A percentile compares a stretch with the other conserved stretches of the same genome.
phyloP scores from a whole-genome alignment of 1,284 basidiomycete species.

The Kalmanozyma brasiliensis region DNA sequence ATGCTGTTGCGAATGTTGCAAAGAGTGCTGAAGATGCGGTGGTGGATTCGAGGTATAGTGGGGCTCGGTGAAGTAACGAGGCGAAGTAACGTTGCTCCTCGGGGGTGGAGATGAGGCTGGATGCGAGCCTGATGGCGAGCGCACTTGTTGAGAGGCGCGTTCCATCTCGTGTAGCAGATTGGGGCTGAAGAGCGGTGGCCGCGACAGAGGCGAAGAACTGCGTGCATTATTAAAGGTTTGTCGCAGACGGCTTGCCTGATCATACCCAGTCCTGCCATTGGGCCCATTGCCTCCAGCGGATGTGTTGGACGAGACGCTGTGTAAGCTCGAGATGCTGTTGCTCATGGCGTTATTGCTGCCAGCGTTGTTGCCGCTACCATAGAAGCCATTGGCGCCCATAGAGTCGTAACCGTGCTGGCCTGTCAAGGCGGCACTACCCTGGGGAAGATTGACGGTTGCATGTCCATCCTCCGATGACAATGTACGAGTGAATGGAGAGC shows the following conservation, averaged over 20 bases:
- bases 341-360: slow-evolving; percentile 18
- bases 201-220: slow-evolving; percentile 43
- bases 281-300: slow-evolving; percentile 7
- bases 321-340: slow-evolving; percentile 33
- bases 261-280: slow-evolving; percentile 16
- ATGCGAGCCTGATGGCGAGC: slow-evolving; percentile 36
- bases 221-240: slow-evolving; percentile 39
- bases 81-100: slow-evolving; percentile 38
- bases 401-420: slow-evolving; percentile 14
- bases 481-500: slow-evolving; percentile 16
- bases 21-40: slow-evolving; percentile 18
- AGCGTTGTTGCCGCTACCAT: slow-evolving; percentile 1
- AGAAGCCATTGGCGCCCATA: slow-evolving; percentile 13
- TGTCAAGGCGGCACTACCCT: slow-evolving; percentile 4
- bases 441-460: slow-evolving; percentile 35
- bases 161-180: slow-evolving; percentile 35
- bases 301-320: slow-evolving; percentile 9
- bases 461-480: slow-evolving; percentile 28
- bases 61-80: slow-evolving; percentile 38
- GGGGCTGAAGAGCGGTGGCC: slow-evolving; percentile 42
- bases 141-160: slow-evolving; percentile 17
- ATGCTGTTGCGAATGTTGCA: slow-evolving; percentile 14
- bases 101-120: slow-evolving; percentile 38
- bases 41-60: slow-evolving; percentile 10
- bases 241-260: slow-evolving; percentile 35